A percentile compares a stretch with the other conserved stretches of the same genome.
These are phyloP conservation scores for Talaromyces proteolyticus DNA, from an alignment of 495 filamentous ascomycete species.

Conservation along the genomic window DNA sequence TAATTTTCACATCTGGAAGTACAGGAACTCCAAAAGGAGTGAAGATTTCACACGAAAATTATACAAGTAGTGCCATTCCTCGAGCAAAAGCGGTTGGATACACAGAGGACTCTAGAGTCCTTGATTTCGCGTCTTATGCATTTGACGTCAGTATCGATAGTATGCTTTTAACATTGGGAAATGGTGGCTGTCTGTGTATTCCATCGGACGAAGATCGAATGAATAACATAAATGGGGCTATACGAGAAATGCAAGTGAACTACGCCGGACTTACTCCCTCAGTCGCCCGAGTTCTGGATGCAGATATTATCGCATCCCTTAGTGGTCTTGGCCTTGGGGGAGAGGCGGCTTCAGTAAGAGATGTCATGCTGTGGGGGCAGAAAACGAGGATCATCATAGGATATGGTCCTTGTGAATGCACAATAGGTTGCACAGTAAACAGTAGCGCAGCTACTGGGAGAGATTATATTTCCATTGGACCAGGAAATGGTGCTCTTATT, in stretches of 20 bases:
- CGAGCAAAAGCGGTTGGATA: slow-evolving; percentile 31
- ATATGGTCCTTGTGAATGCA: slow-evolving; percentile 47
- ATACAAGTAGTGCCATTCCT: slow-evolving; percentile 32
- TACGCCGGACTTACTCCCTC: slow-evolving; percentile 46
- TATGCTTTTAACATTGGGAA: slow-evolving; percentile 36
- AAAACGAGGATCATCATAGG: slow-evolving; percentile 38
- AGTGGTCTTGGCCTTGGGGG: slow-evolving; percentile 43
- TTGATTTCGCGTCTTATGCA: slow-evolving; percentile 40
- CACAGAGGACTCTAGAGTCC: slow-evolving; percentile 25
- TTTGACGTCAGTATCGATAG: slow-evolving; percentile 44
- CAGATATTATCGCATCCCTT: slow-evolving; percentile 39
- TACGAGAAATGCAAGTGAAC: slow-evolving; percentile 37
- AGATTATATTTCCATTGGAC: slow-evolving; percentile 9
- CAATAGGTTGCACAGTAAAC: slow-evolving; percentile 40
- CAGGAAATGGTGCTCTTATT: slow-evolving; percentile 11
- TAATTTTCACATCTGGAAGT: slow-evolving; percentile 49
- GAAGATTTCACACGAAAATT: slow-evolving; percentile 40
- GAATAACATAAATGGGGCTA: slow-evolving; percentile 41
- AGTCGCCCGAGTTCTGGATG: slow-evolving; percentile 35
- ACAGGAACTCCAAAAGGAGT: slow-evolving; percentile 73
- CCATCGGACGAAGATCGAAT: slow-evolving; percentile 43
- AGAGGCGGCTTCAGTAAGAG: slow-evolving; percentile 38
- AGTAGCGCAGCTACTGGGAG: slow-evolving; percentile 31
- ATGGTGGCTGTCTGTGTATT: slow-evolving; percentile 45
- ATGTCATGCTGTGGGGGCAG: slow-evolving; percentile 32